A percentile compares a stretch with the other conserved stretches of the same genome.
phyloP scores from a whole-genome alignment of 2,329 filamentous ascomycete species.

The Colletotrichum tamarilloi region DNA sequence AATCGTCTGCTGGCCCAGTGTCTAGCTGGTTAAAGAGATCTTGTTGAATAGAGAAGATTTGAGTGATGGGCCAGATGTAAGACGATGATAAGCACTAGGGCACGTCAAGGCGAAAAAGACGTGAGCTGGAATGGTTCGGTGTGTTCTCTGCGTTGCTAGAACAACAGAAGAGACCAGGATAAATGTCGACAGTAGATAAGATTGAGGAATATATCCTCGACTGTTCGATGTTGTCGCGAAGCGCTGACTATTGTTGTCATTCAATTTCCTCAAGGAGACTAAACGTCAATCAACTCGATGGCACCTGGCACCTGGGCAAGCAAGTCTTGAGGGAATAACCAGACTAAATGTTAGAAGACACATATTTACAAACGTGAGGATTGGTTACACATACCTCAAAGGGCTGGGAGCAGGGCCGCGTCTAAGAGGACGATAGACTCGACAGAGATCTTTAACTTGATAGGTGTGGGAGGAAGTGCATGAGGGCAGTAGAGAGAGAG shows the following conservation, averaged over 20 bases:
- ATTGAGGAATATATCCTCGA: background rate
- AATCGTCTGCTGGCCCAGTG: background rate
- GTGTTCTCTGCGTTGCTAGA: background rate
- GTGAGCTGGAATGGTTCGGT: background rate
- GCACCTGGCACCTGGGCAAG: background rate
- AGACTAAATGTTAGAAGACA: slow-evolving; percentile 26
- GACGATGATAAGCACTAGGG: background rate
- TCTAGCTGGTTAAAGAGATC: background rate
- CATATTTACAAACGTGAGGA: background rate
- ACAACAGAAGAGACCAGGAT: background rate
- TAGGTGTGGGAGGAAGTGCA: slow-evolving; percentile 29
- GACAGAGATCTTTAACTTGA: slow-evolving; percentile 21
- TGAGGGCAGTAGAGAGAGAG: slow-evolving; percentile 24
- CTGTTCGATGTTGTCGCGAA: background rate
- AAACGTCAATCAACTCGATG: background rate
- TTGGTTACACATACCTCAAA: slow-evolving; percentile 27
- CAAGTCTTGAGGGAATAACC: slow-evolving; percentile 4
- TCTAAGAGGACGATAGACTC: slow-evolving; percentile 12
- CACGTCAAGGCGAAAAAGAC: background rate
- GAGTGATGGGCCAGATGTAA: background rate
- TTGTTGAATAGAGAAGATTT: background rate
- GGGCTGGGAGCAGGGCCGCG: slow-evolving; percentile 4
- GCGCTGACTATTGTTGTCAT: background rate
- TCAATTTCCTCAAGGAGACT: background rate
- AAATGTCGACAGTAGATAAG: background rate